These are phyloP conservation scores for Tylopilus rubrobrunneus DNA, from an alignment of 768 basidiomycete species.

Conservation along the genomic window DNA sequence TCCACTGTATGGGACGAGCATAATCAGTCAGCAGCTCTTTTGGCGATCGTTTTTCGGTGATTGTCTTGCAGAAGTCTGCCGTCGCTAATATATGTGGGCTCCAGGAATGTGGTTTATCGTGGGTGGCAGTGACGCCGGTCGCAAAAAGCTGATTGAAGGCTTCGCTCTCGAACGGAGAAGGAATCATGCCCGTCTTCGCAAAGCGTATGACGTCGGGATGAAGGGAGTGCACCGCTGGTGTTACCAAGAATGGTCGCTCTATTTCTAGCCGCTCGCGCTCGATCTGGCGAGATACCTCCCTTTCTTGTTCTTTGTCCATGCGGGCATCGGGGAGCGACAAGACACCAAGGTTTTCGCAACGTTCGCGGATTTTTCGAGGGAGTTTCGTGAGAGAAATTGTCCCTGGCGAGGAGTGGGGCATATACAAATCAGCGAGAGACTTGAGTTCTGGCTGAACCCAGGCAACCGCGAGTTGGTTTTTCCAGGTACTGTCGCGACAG, in stretches of 20 bases:
- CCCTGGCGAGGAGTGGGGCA: background rate
- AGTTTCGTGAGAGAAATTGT: too few relatives aligned
- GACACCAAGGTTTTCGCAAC: background rate
- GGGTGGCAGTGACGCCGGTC: too few relatives aligned
- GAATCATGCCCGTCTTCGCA: background rate
- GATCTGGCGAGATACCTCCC: background rate
- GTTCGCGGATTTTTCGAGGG: background rate
- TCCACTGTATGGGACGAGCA: background rate
- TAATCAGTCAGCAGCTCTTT: background rate
- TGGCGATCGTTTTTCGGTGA: too few relatives aligned
- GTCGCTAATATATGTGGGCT: background rate
- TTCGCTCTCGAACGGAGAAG: background rate
- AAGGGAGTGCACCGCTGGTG: background rate
- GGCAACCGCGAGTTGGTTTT: background rate
- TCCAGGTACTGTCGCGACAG: too few relatives aligned
- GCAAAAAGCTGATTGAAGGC: background rate
- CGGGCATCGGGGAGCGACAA: background rate
- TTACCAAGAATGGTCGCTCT: too few relatives aligned
- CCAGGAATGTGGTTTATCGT: background rate
- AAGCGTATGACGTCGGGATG: background rate
- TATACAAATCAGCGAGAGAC: background rate
- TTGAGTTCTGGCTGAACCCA: background rate
- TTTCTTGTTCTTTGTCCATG: background rate
- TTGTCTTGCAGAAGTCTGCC: background rate
- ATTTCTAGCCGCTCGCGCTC: background rate